Conservation (phyloP, 805 yeast species). For the Lachancea quebecensis region DNA sequence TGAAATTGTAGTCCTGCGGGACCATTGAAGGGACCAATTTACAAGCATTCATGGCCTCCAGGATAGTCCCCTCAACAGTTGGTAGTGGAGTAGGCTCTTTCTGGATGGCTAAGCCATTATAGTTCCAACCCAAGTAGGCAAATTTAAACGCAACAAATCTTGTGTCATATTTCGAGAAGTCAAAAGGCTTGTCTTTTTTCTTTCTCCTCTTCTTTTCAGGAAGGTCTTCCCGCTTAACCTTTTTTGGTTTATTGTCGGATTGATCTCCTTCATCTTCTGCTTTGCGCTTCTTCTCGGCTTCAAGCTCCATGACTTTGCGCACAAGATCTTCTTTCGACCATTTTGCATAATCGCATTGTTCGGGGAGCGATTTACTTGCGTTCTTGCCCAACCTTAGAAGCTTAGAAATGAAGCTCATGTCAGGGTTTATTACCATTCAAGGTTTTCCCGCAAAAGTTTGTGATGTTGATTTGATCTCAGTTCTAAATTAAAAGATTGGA, state of each 20-base stretch:
- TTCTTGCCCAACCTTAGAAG: conserved; percentile 11
- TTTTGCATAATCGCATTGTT: conserved; percentile 37
- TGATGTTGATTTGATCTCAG: too few relatives aligned
- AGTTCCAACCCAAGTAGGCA: conserved; percentile 91
- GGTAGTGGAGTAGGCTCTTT: conserved; percentile 69
- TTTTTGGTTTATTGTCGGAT: conserved; percentile 2
- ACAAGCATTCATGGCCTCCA: conserved; percentile 64
- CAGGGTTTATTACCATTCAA: background rate
- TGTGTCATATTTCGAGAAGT: conserved; percentile 53
- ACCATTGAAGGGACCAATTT: conserved; percentile 55
- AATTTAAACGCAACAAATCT: conserved; percentile 75
- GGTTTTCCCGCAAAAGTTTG: background rate
- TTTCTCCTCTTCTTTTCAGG: conserved; percentile 13
- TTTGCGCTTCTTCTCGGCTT: conserved; percentile 22
- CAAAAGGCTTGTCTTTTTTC: conserved; percentile 44
- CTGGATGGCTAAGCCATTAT: conserved; percentile 85
- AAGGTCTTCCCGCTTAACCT: conserved; percentile 7
- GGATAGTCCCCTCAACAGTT: conserved; percentile 74
- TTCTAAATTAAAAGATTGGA: too few relatives aligned
- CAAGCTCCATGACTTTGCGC: conserved; percentile 49
- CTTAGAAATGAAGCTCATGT: conserved; percentile 15
- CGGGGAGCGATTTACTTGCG: conserved; percentile 4
- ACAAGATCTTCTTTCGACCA: conserved; percentile 69
- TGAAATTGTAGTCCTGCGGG: conserved; percentile 61
- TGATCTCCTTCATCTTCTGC: conserved; percentile 1